Evolutionary conservation across 2,329 filamentous ascomycete species (phyloP), one percentile per base, ranked within the genome.

Genomic region (Exophiala sp.): DNA sequence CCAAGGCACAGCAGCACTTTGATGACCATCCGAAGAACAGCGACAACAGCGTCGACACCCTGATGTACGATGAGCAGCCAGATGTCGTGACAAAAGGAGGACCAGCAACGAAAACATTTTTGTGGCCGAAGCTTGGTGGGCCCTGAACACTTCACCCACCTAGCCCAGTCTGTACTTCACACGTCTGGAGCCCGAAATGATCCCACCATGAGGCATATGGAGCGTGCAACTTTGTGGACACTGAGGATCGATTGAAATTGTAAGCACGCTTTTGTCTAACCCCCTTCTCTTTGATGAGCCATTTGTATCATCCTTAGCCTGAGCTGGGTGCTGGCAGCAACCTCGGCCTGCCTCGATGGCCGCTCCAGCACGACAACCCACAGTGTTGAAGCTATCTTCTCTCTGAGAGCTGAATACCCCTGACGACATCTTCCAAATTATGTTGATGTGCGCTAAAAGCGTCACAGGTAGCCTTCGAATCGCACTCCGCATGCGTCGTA

Each of bases 281-380:
- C 51, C 52, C 34, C 18, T 21, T 42, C 64, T 67, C 66, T 62
- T 66, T 87, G 92, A 90, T 95, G 92, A 90, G 94, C 84, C 91
- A 78, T 80, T 74, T 81, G 91, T 87, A 89, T 95, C 90, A 95
- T 95, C 90, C 90, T 95, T 95, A 95, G 89, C 78, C 90, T 81
- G 85, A 95, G 74, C 72, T 75, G 45, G 51, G 46, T 38, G 47
- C 35, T 55, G 62, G 42, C 50, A 55, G 55, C 52, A 62, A 55
- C 57, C 62, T 61, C 54, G 43, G 36, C 47, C 44, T 35, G 48
- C 41, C 58, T 24, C 47, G 58, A 62, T 64, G 64, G 58, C 59
- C 57, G 68, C 42, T 70, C 69, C 68, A 68, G 62, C 41, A 46
- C 35, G 35, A 70, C 20, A 21, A 69, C 66, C 69, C 62, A 65